Evolutionary conservation across 78 protist species (phyloP).

Genomic region (Dictyostelium firmibasis): DNA sequence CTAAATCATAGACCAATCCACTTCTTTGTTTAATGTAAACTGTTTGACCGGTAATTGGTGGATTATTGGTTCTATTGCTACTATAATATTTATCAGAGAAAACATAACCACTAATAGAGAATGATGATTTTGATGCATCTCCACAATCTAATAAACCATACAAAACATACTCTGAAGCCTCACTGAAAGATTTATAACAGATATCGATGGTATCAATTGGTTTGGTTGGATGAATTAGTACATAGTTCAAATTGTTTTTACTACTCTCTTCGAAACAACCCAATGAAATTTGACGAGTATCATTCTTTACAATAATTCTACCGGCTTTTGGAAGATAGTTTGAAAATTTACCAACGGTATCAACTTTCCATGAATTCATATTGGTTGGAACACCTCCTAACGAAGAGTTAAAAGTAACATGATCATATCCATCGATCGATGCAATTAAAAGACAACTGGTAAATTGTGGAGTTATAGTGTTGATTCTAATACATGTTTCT

Average conservation of each 20-base stretch:
- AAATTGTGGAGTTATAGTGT: background rate
- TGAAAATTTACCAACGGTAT: background rate
- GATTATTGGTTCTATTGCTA: background rate
- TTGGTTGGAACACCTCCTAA: background rate
- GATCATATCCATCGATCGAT: constrained; percentile 34
- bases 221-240: background rate
- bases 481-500: constrained; percentile 5
- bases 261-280: constrained; percentile 4
- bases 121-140: background rate
- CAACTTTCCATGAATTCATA: background rate
- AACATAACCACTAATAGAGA: constrained; percentile 8
- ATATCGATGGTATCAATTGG: constrained; percentile 12
- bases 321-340: background rate
- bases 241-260: background rate
- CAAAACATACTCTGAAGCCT: constrained; percentile 4
- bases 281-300: background rate
- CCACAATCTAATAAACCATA: background rate
- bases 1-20: background rate
- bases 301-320: background rate
- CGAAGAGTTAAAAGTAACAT: background rate
- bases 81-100: background rate
- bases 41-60: background rate
- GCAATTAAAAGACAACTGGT: constrained; percentile 2
- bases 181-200: constrained; percentile 9
- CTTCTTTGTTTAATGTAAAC: background rate